Percentiles rank a stretch among this genome's conserved stretches.
phyloP scores from a whole-genome alignment of 2,329 filamentous ascomycete species.

The Pseudogymnoascus verrucosus region DNA sequence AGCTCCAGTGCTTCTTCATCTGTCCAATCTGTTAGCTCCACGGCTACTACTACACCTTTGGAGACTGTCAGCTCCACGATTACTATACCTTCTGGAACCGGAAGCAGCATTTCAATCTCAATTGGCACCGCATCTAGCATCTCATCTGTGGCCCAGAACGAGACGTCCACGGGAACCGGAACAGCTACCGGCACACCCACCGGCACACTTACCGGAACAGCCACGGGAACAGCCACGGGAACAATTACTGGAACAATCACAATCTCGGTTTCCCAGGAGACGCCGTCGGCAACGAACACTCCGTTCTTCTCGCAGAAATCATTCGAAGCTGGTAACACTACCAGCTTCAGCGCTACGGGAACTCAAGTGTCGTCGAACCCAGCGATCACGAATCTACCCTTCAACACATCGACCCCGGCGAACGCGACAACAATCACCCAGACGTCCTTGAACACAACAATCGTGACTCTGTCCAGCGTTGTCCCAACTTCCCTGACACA shows the following conservation, averaged over 20 bases:
- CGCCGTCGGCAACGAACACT: not conserved
- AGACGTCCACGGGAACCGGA: not conserved
- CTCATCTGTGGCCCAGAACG: not conserved
- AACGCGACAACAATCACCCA: not conserved
- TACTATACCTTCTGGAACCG: not conserved
- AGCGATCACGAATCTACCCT: not conserved
- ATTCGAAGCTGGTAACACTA: not conserved
- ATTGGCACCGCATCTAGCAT: not conserved
- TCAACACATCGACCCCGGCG: not conserved
- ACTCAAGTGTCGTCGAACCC: not conserved
- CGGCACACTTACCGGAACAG: not conserved
- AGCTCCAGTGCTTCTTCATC: not conserved
- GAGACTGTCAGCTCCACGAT: not conserved
- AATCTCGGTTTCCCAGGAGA: not conserved
- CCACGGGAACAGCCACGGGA: not conserved
- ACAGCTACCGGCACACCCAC: not conserved
- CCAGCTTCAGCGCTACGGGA: not conserved
- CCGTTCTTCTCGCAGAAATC: constrained; percentile 5
- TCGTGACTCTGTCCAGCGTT: not conserved
- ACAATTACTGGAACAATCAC: not conserved
- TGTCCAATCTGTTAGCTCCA: not conserved
- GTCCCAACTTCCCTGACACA: not conserved
- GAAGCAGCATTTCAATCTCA: not conserved
- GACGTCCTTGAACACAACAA: not conserved
- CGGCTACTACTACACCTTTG: not conserved